These are phyloP conservation scores for Ophiorrhiza pumila DNA, from an alignment of 257 asterid genomes.

Conservation along the genomic window DNA sequence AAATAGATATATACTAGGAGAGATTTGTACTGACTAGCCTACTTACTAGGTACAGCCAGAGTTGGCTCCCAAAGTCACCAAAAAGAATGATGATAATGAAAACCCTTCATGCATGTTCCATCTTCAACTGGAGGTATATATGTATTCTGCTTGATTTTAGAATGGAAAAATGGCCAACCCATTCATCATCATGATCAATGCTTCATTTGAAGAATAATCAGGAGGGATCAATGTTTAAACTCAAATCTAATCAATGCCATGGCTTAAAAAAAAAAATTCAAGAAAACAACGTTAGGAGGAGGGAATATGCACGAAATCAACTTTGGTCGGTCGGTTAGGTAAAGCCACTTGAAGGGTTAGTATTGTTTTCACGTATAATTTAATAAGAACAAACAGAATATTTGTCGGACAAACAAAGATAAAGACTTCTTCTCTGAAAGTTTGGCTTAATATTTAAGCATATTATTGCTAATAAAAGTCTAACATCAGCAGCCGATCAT, in stretches of 20 bases:
- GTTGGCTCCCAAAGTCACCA: slow-evolving; percentile 31
- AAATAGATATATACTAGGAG: neutral
- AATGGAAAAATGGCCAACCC: neutral
- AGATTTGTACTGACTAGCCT: neutral
- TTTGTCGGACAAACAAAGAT: slow-evolving; percentile 36
- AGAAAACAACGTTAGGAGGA: neutral
- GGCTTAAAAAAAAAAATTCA: neutral
- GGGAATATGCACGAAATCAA: slow-evolving; percentile 12
- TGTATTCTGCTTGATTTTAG: neutral
- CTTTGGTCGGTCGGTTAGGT: slow-evolving; percentile 38
- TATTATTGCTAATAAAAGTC: slow-evolving; percentile 5
- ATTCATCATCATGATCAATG: too few species aligned
- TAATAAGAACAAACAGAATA: slow-evolving; percentile 41
- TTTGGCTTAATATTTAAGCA: slow-evolving; percentile 2
- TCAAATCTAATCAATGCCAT: too few species aligned
- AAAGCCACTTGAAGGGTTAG: slow-evolving; percentile 24
- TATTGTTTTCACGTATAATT: neutral
- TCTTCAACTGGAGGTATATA: neutral
- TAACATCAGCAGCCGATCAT: slow-evolving; percentile 9
- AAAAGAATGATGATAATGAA: slow-evolving; percentile 28
- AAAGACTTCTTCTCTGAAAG: neutral
- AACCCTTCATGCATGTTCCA: neutral
- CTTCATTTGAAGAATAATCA: neutral
- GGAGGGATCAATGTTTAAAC: too few species aligned
- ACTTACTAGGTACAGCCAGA: neutral